Conservation (phyloP, 129 eudicot species). For the Calendula officinalis region DNA sequence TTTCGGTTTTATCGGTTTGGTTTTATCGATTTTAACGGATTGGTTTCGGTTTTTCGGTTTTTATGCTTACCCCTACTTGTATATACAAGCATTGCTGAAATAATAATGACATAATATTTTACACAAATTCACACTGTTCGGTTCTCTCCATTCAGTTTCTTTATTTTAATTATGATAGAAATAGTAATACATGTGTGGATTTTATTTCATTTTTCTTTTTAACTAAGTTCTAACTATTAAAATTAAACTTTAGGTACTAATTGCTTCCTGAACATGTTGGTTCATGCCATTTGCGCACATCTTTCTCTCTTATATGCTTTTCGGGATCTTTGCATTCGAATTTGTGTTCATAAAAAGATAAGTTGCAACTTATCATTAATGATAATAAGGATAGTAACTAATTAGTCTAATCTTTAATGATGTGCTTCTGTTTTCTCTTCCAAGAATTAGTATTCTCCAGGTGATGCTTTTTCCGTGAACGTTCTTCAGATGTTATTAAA, state of each 20-base stretch:
- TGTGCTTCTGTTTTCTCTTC: not conserved
- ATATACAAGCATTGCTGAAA: too few relatives aligned
- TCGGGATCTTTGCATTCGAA: not conserved
- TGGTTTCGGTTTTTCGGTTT: too few relatives aligned
- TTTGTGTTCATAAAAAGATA: not conserved
- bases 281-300: conserved; percentile 51
- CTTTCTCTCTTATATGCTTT: conserved; percentile 29
- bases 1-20: too few relatives aligned
- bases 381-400: not conserved
- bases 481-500: not conserved
- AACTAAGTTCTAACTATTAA: too few relatives aligned
- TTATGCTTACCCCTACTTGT: too few relatives aligned
- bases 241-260: too few relatives aligned
- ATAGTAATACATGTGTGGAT: conserved; percentile 2
- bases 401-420: not conserved
- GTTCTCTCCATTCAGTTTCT: not conserved
- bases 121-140: not conserved
- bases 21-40: too few relatives aligned
- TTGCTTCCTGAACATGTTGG: conserved; percentile 40
- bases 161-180: not conserved
- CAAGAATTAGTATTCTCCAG: not conserved
- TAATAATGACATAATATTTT: too few relatives aligned
- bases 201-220: conserved; percentile 44
- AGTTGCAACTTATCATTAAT: not conserved
- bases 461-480: not conserved